Conservation (phyloP, 495 filamentous ascomycete species). For the Aspergillus homomorphus region DNA sequence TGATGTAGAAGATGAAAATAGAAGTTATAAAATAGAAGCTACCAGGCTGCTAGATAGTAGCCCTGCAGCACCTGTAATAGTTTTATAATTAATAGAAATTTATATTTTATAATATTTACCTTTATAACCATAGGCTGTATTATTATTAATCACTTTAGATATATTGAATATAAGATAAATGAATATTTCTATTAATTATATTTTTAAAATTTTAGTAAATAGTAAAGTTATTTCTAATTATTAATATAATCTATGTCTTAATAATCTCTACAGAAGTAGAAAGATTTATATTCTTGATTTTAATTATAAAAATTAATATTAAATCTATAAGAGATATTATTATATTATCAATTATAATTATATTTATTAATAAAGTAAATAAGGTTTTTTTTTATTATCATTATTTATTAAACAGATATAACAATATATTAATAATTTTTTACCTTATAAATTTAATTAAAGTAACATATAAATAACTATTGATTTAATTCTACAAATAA, state of each 20-base stretch:
- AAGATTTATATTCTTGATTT: too few species aligned
- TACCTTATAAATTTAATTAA: not conserved
- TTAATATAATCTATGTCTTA: not conserved
- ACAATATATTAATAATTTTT: not conserved
- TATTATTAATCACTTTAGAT: too few species aligned
- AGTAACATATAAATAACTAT: not conserved
- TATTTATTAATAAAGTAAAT: not conserved
- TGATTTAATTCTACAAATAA: not conserved
- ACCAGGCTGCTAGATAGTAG: too few species aligned
- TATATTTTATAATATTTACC: too few species aligned
- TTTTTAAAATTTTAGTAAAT: not conserved
- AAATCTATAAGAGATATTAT: not conserved
- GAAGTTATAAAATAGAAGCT: too few species aligned
- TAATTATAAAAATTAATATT: not conserved
- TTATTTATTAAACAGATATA: not conserved
- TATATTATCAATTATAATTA: not conserved
- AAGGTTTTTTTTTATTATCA: not conserved
- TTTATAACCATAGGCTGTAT: too few species aligned
- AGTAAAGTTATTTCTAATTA: not conserved
- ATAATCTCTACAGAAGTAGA: not conserved
- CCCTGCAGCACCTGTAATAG: too few species aligned
- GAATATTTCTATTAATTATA: too few species aligned
- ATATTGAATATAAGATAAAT: too few species aligned
- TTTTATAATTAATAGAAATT: too few species aligned
- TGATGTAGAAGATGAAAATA: too few species aligned